These are phyloP conservation scores for Fusarium musae DNA, from an alignment of 2,329 filamentous ascomycete species.

Conservation along the genomic window DNA sequence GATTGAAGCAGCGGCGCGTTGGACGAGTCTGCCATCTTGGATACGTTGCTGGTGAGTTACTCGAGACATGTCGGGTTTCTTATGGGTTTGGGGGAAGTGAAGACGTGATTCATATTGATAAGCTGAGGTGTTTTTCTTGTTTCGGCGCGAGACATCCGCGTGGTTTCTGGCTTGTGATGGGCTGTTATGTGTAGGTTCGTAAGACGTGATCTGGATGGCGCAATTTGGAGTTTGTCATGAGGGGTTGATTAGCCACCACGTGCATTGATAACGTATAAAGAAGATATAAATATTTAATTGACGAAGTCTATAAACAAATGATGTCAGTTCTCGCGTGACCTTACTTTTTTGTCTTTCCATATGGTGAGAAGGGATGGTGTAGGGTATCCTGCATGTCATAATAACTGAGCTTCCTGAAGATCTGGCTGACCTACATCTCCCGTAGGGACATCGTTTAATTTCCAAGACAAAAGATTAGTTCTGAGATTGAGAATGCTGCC, in stretches of 20 bases:
- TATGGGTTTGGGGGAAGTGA: not conserved
- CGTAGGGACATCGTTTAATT: not conserved
- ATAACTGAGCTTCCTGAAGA: not conserved
- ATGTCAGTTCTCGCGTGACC: too few relatives aligned
- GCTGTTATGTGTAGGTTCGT: constrained; percentile 16
- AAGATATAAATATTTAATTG: not conserved
- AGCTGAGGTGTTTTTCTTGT: not conserved
- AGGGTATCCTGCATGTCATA: not conserved
- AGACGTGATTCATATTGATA: constrained; percentile 21
- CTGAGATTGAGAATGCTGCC: too few relatives aligned
- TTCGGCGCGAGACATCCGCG: constrained; percentile 2
- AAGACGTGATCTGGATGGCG: constrained; percentile 40
- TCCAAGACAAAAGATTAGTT: too few relatives aligned
- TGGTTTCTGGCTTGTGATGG: constrained; percentile 20
- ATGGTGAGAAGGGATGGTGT: not conserved
- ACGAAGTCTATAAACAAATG: not conserved
- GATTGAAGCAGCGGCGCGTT: constrained; percentile 24
- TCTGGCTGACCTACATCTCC: not conserved
- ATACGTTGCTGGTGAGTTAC: not conserved
- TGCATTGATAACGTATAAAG: not conserved
- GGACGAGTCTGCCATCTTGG: constrained; percentile 9
- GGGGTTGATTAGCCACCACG: not conserved
- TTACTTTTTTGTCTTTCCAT: not conserved
- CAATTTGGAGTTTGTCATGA: constrained; percentile 14
- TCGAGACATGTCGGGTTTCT: not conserved